Base-by-base conservation (phyloP, 2,329 filamentous ascomycete species). In the Talaromyces sp. region DNA sequence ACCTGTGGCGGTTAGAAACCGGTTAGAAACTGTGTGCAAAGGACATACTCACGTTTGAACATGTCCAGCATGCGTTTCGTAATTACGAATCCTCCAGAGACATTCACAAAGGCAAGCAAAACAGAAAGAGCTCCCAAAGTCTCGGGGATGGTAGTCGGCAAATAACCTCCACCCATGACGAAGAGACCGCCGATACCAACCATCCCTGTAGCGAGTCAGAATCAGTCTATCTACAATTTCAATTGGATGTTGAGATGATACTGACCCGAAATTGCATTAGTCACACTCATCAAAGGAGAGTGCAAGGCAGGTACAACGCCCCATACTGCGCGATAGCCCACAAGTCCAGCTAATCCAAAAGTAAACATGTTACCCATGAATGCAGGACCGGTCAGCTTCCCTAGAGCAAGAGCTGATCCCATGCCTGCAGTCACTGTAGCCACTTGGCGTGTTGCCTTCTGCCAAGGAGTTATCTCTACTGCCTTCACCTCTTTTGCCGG, bases 31-130 rank as follows among this genome's bases (percentile, higher is more conserved):
- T n/a, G n/a, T n/a, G n/a, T n/a, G n/a, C n/a, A n/a, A 13, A 2
- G 15, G 22, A 11, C n/a, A 57, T 5, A 70, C 81, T 66, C 68
- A 79, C 89, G 83, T 69, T 88, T 89, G 70, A 93, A 93, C 89
- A 93, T 93, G 70, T 96, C 91, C 43, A 96, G 79, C 91, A 96
- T 96, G 62, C 91, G 83, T 75, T 95, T 95, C 2, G 91, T 95
- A 60, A 96, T 90, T 43, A 95, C 88, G 61, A 96, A 96, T 0
- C 91, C 91, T 59, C 91, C 91, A 0, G 89, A 87, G 2, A 96
- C 86, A 63, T 96, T 96, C 62, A 95, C 89, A 69, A 94, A 96
- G 0, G 91, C 91, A 19, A 96, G 77, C 5, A 94, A 77, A 1
- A 96, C 91, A 1, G 90, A 95, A 1, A 85, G 74, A 1, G 91